A percentile compares a stretch with the other conserved stretches of the same genome.
These are phyloP conservation scores for Paraphoma sp. DNA, from an alignment of 2,329 filamentous ascomycete species.

Conservation along the genomic window DNA sequence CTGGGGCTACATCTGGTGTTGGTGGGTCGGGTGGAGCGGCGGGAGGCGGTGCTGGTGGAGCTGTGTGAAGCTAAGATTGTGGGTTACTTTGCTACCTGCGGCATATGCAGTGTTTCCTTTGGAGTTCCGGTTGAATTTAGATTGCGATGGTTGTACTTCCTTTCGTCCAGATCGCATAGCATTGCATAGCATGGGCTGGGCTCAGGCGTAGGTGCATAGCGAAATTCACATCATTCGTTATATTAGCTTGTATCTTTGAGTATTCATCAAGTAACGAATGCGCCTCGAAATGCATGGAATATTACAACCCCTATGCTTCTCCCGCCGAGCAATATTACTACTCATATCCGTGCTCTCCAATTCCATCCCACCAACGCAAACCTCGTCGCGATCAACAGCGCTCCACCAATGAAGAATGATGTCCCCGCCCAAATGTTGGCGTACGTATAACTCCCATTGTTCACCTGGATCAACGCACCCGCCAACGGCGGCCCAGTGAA, in stretches of 20 bases:
- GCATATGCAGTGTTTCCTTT: background rate
- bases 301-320: no score
- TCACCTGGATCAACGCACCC: conserved; percentile 39
- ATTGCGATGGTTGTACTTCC: background rate
- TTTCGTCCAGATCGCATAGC: background rate
- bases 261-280: no score
- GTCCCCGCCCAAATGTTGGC: conserved; percentile 47
- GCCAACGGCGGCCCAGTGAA: conserved; percentile 46
- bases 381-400: conserved; percentile 33
- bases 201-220: background rate
- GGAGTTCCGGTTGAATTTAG: background rate
- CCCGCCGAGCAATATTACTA: no score
- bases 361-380: conserved; percentile 37
- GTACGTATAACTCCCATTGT: conserved; percentile 37
- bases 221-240: background rate
- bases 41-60: conserved; percentile 16
- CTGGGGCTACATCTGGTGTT: conserved; percentile 3
- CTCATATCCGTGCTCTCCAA: conserved; percentile 34
- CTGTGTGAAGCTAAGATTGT: background rate
- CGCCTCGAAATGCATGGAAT: no score
- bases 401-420: conserved; percentile 37
- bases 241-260: no score
- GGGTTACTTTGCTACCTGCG: no score
- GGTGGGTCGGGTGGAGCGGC: conserved; percentile 16
- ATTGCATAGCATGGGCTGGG: background rate